phyloP scores from a whole-genome alignment of 345 rosid species.

The Turnera subulata region DNA sequence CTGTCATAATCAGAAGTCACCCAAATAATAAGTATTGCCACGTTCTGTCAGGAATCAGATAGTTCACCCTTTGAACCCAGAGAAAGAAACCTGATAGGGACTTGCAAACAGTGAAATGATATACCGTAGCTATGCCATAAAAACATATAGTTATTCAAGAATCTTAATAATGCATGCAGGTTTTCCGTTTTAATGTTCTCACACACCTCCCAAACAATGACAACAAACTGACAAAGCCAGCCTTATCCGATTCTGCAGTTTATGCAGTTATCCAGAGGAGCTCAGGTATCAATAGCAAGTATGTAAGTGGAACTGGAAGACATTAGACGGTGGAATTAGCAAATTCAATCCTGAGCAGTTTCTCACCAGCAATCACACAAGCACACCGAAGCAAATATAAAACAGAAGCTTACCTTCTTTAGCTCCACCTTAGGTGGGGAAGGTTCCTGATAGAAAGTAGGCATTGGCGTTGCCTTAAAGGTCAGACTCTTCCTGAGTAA shows the following conservation, averaged over 20 bases:
- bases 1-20: not conserved
- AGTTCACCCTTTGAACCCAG: not conserved
- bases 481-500: constrained; percentile 83
- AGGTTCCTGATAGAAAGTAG: constrained; percentile 97
- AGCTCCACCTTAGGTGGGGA: constrained; percentile 75
- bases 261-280: too few species aligned
- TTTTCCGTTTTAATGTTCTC: not conserved
- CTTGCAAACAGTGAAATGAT: not conserved
- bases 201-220: too few species aligned
- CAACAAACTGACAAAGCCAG: too few species aligned
- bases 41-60: too few species aligned
- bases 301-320: too few species aligned
- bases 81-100: not conserved
- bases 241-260: too few species aligned
- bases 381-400: constrained; percentile 7
- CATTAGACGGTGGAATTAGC: too few species aligned
- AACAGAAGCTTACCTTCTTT: constrained; percentile 60
- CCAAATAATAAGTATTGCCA: not conserved
- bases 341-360: too few species aligned
- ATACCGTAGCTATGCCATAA: not conserved
- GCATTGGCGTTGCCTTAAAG: constrained; percentile 99
- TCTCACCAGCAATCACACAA: not conserved
- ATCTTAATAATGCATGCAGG: not conserved
- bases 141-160: not conserved
- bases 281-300: too few species aligned